These are phyloP conservation scores for Fusarium equiseti DNA, from an alignment of 2,329 filamentous ascomycete species.

Conservation along the genomic window DNA sequence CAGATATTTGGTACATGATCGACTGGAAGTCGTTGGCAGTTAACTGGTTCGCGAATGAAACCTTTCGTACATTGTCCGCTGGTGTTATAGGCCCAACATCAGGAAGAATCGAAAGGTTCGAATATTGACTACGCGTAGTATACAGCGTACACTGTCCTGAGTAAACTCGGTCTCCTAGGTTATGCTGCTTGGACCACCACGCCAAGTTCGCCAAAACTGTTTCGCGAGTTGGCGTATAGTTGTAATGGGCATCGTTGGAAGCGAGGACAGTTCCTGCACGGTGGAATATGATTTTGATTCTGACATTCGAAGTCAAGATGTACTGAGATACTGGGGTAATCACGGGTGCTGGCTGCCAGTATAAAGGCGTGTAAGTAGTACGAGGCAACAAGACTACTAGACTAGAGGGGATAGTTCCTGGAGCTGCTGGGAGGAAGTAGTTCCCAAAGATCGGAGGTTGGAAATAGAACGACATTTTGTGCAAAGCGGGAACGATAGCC, in stretches of 20 bases:
- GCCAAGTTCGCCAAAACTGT: conserved; percentile 32
- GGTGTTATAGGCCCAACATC: conserved; percentile 27
- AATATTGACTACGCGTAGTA: conserved; percentile 18
- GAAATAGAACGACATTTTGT: conserved; percentile 45
- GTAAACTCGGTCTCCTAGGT: conserved; percentile 30
- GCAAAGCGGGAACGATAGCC: not conserved
- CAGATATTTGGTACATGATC: conserved; percentile 32
- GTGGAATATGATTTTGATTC: conserved; percentile 39
- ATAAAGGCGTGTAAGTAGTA: not conserved
- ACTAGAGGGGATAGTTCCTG: not conserved
- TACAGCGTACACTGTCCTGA: conserved; percentile 32
- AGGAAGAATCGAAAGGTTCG: conserved; percentile 20
- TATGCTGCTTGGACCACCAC: conserved; percentile 22
- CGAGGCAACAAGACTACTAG: not conserved
- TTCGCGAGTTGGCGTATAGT: conserved; percentile 25
- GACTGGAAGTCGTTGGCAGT: conserved; percentile 46
- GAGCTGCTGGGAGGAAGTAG: not conserved
- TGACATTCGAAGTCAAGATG: conserved; percentile 7
- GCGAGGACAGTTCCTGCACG: conserved; percentile 28
- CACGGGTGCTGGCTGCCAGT: not conserved
- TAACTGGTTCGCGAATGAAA: conserved; percentile 46
- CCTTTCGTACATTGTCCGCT: conserved; percentile 47
- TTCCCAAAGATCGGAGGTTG: conserved; percentile 45
- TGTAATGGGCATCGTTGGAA: conserved; percentile 32
- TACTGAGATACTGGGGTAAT: not conserved